Evolutionary conservation across 345 rosid genomes (phyloP), one percentile per base, ranked within the genome.

Genomic region (Psidium guajava): DNA sequence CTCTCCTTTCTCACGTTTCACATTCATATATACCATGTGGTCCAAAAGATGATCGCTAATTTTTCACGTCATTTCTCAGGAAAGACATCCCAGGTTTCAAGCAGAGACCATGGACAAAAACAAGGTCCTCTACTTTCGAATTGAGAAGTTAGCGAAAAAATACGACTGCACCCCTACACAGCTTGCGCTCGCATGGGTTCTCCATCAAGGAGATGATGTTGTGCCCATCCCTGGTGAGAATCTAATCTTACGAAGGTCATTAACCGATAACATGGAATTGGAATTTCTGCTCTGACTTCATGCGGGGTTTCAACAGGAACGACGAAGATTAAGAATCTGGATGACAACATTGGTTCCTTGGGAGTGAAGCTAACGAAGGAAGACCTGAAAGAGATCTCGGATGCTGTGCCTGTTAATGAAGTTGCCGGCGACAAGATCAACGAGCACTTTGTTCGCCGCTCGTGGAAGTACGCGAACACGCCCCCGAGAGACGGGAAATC

Each of bases 301-400:
- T 59, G 16, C 8, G 1, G 47, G 47, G 15, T 27, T 28, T 36
- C 27, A 16, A 53, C 61, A 89, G 94, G 95, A 64, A 91, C 95
- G 42, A 91, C 93, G 8, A 90, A 89, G 90, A 86, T 90, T 1
- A 91, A 92, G 87, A 92, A 90, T 87, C 86, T 93, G 85, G 93
- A 89, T 51, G 83, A 83, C 40, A 93, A 91, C 56, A 89, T 90
- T 8, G 90, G 91, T 28, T 89, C 94, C 32, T 42, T 89, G 81
- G 57, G 50, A 84, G 90, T 91, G 83, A 91, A 89, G 73, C 91
- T 91, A 42, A 85, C 87, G 12, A 85, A 84, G 81, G 87, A 88
- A 44, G 92, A 88, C 54, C n/a, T 87, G 81, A 86, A 90, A 59
- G 91, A 86, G 84, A 83, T 86, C 54, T 85, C 88, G 3, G 86